These are phyloP conservation scores for Fusarium penzigii DNA, from an alignment of 2,329 filamentous ascomycete genomes.

Conservation along the genomic window DNA sequence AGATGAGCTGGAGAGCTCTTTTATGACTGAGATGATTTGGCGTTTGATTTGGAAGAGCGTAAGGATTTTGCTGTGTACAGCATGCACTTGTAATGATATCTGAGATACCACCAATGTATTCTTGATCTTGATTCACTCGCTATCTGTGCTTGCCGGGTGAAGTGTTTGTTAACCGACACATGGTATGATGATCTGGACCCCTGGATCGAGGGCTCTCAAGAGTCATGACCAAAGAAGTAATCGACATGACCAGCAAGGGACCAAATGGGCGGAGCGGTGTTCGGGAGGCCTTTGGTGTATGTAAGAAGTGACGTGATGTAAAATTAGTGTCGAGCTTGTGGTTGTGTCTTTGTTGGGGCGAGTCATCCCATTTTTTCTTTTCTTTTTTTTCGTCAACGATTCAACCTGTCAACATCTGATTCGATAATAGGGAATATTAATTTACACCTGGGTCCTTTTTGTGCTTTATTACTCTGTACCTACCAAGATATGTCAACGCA, in stretches of 20 bases:
- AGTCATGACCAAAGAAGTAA: no score
- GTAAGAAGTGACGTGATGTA: neutral
- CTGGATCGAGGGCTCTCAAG: no score
- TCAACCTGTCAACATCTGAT: neutral
- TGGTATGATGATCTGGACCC: no score
- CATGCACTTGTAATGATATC: neutral
- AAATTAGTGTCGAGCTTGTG: neutral
- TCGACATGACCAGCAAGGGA: no score
- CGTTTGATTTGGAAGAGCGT: neutral
- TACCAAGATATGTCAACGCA: no score
- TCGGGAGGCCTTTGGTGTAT: no score
- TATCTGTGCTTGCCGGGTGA: neutral
- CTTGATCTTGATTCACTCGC: constrained; percentile 1
- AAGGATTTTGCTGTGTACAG: no score
- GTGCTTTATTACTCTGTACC: neutral
- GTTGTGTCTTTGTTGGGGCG: neutral
- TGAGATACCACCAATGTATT: constrained; percentile 25
- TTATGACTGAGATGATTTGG: constrained; percentile 2
- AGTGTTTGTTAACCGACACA: no score
- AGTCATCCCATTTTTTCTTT: neutral
- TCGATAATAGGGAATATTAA: neutral
- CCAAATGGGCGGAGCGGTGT: no score
- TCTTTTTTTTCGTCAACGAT: neutral
- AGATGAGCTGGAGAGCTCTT: neutral
- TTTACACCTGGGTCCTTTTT: neutral